Base-by-base conservation (phyloP, 352 stramenopile species). In the Pythium dissimile region DNA sequence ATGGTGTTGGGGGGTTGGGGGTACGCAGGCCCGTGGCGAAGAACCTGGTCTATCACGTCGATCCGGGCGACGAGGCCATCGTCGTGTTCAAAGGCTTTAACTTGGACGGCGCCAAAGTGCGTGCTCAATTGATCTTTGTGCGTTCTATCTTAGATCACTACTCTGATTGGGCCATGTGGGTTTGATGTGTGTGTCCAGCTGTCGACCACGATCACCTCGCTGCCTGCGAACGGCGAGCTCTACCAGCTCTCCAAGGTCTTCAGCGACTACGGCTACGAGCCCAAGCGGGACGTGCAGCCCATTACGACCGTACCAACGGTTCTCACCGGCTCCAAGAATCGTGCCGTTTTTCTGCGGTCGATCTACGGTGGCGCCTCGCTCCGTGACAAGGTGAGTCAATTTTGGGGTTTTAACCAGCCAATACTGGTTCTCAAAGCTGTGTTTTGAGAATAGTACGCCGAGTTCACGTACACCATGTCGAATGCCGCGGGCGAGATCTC, bases 241-340 rank as follows among this genome's bases (percentile, higher is more conserved):
- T 96, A 92, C 61, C 91, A 97, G 67, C 80, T 96, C 44, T 94
- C 86, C 7, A 71, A 96, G 16, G 73, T 97, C 20, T 97, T 79
- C 63, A 91, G 83, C 51, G 67, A 85, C 54, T 95, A 97, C 57
- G 91, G 88, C 9, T 91, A 91, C 37, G 89, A 97, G 13, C 91
- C 91, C 15, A 96, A 96, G 62, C 73, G 69, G 23, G 72, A 78
- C 7, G 69, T 69, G 32, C 69, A 54, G 2, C 54, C 79, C 11
- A 93, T 97, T 35, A 69, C 71, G 0, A 67, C 53, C 6, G 74
- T 84, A 1, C 80, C 76, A 2, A 75, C 73, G 2, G 39, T 58
- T 16, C 77, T 97, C 48, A 94, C 83, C 3, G 91, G 88, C 15
- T 92, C 84, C 26, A 88, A 89, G 57, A 95, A 92, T 45, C 80